Evolutionary conservation across 257 asterid species (phyloP), one percentile per base, ranked within the genome.

Genomic region (Capsicum pubescens): DNA sequence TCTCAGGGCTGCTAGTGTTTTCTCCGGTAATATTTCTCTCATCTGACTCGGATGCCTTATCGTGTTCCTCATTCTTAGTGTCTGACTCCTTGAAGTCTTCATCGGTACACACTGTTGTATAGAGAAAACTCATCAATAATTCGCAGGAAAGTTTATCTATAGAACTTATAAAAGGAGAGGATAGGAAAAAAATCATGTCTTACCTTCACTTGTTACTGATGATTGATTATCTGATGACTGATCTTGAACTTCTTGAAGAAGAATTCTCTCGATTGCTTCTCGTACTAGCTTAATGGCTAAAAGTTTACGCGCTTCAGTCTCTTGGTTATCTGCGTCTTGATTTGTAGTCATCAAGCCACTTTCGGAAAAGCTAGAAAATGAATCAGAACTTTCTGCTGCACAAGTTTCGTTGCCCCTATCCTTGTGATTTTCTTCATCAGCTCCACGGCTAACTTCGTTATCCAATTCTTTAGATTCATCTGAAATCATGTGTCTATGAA

Each of bases 211-310:
- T 21, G 93, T 74, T 14, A 72, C 57, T 11, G 93, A 94, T 87
- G 93, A 94, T 87, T 88, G 96, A 85, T 87, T 89, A 83, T 94
- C 95, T 50, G 97, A 88, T 44, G 88, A 80, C 61, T 91, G 97
- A 79, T 95, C 99, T 82, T 93, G 98, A 87, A 95, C 92, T 83
- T 95, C 98, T 7, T 98, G 96, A 61, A 93, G 95, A 84, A 95
- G 98, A 91, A 97, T 93, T 91, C 91, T 97, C 92, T 95, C 98
- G 7, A 97, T 91, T 7, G 98, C 98, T 86, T 97, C 97, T 55
- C 97, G 88, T 5, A 97, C 99, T 69, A 97, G 91, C 93, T 93
- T 93, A 74, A 92, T 89, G 4, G 98, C 98, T 35, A 91, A 86
- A 79, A 93, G 13, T 84, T 95, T 97, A 8, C 91, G 91, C 48